Percentiles rank a stretch among this genome's conserved stretches.
Evolutionary conservation across 371 early-diverging fungal species (phyloP).

Genomic region (Mucor sp.): DNA sequence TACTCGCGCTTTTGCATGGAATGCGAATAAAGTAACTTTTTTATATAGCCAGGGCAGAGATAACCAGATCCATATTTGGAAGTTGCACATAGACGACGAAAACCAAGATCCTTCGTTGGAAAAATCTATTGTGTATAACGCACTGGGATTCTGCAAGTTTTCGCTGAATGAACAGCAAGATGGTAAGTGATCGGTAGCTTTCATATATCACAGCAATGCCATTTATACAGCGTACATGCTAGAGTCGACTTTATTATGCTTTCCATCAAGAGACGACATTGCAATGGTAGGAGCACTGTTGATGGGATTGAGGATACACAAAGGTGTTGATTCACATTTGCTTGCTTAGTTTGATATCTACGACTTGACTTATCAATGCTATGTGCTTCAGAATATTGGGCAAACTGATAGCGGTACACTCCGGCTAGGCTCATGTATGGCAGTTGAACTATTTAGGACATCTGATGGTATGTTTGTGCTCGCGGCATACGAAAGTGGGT

Average conservation of each 20-base stretch:
- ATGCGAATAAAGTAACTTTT: constrained; percentile 5
- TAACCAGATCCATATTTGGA: constrained; percentile 49
- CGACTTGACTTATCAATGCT: constrained; percentile 27
- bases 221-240: background rate
- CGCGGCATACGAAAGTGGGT: constrained; percentile 52
- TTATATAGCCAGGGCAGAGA: constrained; percentile 52
- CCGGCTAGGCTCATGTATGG: constrained; percentile 48
- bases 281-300: constrained; percentile 23
- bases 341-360: constrained; percentile 49
- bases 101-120: constrained; percentile 10
- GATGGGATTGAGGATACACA: constrained; percentile 1
- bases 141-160: constrained; percentile 46
- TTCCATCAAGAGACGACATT: constrained; percentile 35
- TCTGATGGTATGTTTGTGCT: constrained; percentile 23
- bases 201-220: background rate
- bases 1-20: background rate
- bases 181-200: no score
- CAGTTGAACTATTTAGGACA: constrained; percentile 27
- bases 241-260: constrained; percentile 22
- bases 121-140: constrained; percentile 37
- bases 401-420: constrained; percentile 8
- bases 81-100: constrained; percentile 19
- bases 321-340: background rate
- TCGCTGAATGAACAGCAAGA: constrained; percentile 6
- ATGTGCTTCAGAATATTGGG: constrained; percentile 10